These are phyloP conservation scores for Talaromyces sp. DNA, from an alignment of 2,329 filamentous ascomycete genomes.

Conservation along the genomic window DNA sequence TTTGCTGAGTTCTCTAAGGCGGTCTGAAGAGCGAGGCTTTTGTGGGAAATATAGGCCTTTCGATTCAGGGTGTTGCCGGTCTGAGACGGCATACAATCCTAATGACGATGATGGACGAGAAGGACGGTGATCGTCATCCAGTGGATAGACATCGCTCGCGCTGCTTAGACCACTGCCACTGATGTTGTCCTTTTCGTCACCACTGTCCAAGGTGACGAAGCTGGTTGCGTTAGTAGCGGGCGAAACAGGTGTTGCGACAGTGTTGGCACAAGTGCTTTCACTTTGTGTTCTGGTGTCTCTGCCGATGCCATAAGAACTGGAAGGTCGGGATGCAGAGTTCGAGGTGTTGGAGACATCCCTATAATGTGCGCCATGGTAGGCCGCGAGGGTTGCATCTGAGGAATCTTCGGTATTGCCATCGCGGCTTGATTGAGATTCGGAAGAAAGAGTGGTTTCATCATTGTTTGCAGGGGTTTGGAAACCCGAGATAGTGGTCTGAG, in stretches of 20 bases:
- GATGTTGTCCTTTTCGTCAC: slow-evolving; percentile 30
- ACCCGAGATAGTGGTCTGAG: slow-evolving; percentile 5
- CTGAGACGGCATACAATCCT: slow-evolving; percentile 17
- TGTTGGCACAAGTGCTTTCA: slow-evolving; percentile 38
- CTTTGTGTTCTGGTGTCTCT: slow-evolving; percentile 35
- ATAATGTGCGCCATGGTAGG: neutral
- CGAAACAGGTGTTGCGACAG: slow-evolving; percentile 34
- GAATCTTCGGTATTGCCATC: slow-evolving; percentile 2
- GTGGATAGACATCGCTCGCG: slow-evolving; percentile 21
- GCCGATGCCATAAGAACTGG: slow-evolving; percentile 31
- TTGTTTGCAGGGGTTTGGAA: slow-evolving; percentile 1
- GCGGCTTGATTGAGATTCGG: slow-evolving; percentile 1
- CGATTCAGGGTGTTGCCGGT: slow-evolving; percentile 17
- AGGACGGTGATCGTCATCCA: slow-evolving; percentile 9
- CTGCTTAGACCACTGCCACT: slow-evolving; percentile 23
- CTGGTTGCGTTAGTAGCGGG: slow-evolving; percentile 42
- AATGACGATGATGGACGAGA: slow-evolving; percentile 25
- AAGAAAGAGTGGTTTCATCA: neutral
- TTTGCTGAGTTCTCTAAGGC: slow-evolving; percentile 16
- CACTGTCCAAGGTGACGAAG: slow-evolving; percentile 36
- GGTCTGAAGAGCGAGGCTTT: slow-evolving; percentile 19
- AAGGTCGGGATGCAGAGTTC: slow-evolving; percentile 26
- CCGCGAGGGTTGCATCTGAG: slow-evolving; percentile 6
- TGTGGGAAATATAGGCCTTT: slow-evolving; percentile 16
- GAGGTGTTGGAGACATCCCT: slow-evolving; percentile 20